phyloP scores from a whole-genome alignment of 768 basidiomycete genomes.

The Rhodotorula babjevae region DNA sequence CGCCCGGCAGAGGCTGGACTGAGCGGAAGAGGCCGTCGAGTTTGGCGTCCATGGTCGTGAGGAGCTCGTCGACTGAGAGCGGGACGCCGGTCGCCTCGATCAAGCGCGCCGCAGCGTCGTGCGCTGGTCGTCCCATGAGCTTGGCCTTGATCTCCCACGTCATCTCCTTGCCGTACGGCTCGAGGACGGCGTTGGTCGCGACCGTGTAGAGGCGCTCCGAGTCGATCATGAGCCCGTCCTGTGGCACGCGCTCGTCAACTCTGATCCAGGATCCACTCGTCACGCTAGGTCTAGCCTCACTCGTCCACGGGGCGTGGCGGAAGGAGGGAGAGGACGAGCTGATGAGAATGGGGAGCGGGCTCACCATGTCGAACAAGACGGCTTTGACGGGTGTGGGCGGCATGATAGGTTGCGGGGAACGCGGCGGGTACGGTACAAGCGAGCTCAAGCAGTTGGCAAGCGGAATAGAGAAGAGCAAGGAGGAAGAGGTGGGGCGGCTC shows the following conservation, averaged over 20 bases:
- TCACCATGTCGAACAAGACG: slow-evolving; percentile 37
- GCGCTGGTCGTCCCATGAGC: slow-evolving; percentile 51
- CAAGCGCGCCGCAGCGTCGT: slow-evolving; percentile 6
- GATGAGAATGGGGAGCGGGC: not conserved
- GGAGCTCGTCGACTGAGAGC: slow-evolving; percentile 60
- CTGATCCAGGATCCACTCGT: no score
- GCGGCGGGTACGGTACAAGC: no score
- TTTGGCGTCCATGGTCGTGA: slow-evolving; percentile 55
- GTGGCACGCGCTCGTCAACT: no score
- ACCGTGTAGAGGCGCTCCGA: slow-evolving; percentile 27
- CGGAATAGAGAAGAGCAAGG: not conserved
- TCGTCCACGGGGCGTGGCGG: no score
- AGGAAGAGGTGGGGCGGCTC: not conserved
- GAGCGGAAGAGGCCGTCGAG: slow-evolving; percentile 67
- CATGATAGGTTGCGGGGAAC: no score
- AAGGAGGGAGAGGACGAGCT: no score
- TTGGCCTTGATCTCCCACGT: slow-evolving; percentile 57
- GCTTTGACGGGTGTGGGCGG: slow-evolving; percentile 14
- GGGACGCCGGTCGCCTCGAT: slow-evolving; percentile 53
- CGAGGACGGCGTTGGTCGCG: slow-evolving; percentile 65
- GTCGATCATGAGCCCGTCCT: slow-evolving; percentile 39
- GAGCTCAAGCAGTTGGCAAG: no score
- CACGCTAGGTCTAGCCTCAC: no score
- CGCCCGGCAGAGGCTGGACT: slow-evolving; percentile 70
- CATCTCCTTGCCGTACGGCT: slow-evolving; percentile 67